Evolutionary conservation across 495 filamentous ascomycete species (phyloP), one percentile per base, ranked within the genome.

Genomic region (Penicillium parvum): DNA sequence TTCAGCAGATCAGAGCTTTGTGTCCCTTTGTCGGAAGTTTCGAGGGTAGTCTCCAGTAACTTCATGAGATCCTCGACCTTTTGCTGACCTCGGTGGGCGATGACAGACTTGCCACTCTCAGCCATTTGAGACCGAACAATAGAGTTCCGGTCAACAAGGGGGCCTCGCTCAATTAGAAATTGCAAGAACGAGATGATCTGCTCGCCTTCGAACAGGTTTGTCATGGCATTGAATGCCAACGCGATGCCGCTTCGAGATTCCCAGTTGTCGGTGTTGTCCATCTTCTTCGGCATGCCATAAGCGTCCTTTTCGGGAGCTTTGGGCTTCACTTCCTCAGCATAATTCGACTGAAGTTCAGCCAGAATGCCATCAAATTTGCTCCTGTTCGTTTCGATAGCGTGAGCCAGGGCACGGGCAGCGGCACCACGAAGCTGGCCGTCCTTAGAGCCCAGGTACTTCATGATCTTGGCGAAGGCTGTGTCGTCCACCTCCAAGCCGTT

Each of bases 21-120:
- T 3, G 84, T 85, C 12, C 80, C 82, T 49, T 85, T 84, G 60
- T 91, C 85, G 0, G 88, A 86, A 7, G 78, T 81, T 53, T 89
- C 89, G 3, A 98, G 74, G 0, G 85, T 86, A 6, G 73, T 74
- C 61, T 98, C 91, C 53, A 96, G 89, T 1, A 88, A 82, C 53
- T 84, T 78, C 90, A 97, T 97, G 19, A 98, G 73, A 47, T 83
- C 81, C 62, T 97, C 94, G 3, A 97, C 82, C 37, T 89, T 79
- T 10, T 75, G 65, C 50, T 84, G 81, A 8, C 89, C 92, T 49
- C 91, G 85, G 4, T 79, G 61, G 10, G 84, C 79, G 49, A 97
- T 86, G 47, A 95, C 78, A 2, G 78, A 70, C 23, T 84, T 90
- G 16, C 90, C 90, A 35, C 90, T 87, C 15, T 96, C 88, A n/a